A percentile compares a stretch with the other conserved stretches of the same genome.
Evolutionary conservation across 345 rosid species (phyloP).

Genomic region (Murraya paniculata): DNA sequence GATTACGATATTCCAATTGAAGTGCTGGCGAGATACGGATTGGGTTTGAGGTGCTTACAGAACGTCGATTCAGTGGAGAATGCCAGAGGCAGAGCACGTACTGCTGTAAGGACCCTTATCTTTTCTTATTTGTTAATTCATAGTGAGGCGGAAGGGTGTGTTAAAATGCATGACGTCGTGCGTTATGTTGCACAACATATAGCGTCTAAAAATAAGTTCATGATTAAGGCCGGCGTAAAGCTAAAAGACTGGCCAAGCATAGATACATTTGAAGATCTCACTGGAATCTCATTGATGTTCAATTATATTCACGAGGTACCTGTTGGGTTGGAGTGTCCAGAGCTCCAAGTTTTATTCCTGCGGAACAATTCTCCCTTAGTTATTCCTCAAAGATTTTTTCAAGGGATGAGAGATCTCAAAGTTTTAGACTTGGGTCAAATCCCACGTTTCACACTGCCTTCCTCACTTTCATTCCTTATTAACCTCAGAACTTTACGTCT

Average conservation of each 20-base stretch:
- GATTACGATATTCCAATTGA: constrained; percentile 9
- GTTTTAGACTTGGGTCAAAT: neutral
- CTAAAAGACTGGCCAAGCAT: neutral
- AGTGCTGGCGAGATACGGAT: neutral
- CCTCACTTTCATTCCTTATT: neutral
- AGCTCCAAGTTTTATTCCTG: neutral
- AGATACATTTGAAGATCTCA: neutral
- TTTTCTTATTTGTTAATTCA: neutral
- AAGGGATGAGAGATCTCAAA: neutral
- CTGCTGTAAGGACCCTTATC: neutral
- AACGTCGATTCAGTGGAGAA: neutral
- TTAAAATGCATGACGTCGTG: constrained; percentile 2
- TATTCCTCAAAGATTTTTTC: neutral
- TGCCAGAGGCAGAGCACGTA: neutral
- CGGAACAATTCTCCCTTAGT: neutral
- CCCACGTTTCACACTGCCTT: neutral
- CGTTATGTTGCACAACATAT: neutral
- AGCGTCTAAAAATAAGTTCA: neutral
- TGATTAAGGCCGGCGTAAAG: neutral
- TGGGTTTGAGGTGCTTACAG: constrained; percentile 4
- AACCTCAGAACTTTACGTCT: too few relatives aligned
- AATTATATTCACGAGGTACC: neutral
- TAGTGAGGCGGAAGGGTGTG: neutral
- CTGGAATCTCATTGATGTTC: neutral
- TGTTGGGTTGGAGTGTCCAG: neutral